A percentile compares a stretch with the other conserved stretches of the same genome.
Conservation (phyloP, 2,329 filamentous ascomycete genomes). For the Teratosphaeria destructans region DNA sequence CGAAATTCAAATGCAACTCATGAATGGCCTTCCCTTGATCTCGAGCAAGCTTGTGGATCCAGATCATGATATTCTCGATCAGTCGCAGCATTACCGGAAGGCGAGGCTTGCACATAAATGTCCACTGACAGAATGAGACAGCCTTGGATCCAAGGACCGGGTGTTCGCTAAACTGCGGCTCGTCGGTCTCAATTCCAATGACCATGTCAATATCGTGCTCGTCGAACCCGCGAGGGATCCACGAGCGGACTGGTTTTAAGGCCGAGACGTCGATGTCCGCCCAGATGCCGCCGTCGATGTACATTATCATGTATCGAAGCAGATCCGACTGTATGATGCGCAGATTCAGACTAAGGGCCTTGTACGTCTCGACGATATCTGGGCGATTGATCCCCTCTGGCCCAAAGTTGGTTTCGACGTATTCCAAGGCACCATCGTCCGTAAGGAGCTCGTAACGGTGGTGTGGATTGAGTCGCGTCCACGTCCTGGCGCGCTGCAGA, state of each 20-base stretch:
- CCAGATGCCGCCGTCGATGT: conserved; percentile 54
- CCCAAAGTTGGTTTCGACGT: conserved; percentile 59
- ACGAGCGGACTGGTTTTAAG: conserved; percentile 42
- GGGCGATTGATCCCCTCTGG: conserved; percentile 53
- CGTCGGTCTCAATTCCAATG: conserved; percentile 60
- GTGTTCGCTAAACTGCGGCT: conserved; percentile 54
- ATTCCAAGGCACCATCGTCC: conserved; percentile 55
- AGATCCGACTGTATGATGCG: conserved; percentile 59
- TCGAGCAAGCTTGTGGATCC: conserved; percentile 50
- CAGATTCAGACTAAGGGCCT: conserved; percentile 44
- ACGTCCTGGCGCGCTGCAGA: conserved; percentile 49
- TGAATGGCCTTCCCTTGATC: conserved; percentile 49
- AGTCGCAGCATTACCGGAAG: conserved; percentile 58
- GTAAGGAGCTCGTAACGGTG: conserved; percentile 61
- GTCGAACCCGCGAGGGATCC: conserved; percentile 54
- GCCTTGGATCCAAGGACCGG: conserved; percentile 58
- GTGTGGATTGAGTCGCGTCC: conserved; percentile 55
- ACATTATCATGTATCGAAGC: conserved; percentile 57
- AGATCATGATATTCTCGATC: conserved; percentile 57
- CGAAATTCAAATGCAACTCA: conserved; percentile 57
- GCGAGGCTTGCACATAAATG: conserved; percentile 59
- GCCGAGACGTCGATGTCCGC: conserved; percentile 51
- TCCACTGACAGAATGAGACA: conserved; percentile 65
- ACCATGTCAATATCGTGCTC: conserved; percentile 58
- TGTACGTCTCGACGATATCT: conserved; percentile 55